Base-by-base conservation (phyloP, 2,329 filamentous ascomycete genomes). In the Madurella fahalii region DNA sequence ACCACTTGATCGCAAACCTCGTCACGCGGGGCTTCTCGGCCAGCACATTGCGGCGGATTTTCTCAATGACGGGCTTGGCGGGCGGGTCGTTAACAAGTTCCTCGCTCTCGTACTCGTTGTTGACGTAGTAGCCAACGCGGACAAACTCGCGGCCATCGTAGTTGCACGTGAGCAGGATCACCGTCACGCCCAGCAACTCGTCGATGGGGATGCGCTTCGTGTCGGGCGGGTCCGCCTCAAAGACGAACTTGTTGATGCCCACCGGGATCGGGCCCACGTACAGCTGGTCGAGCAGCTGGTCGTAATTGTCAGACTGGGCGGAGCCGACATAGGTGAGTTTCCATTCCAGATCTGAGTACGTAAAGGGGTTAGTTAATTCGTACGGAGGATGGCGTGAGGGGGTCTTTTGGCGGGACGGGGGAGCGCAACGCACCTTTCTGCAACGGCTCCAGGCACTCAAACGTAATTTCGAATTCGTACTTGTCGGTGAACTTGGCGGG, bases 281-380 rank as follows among this genome's bases (percentile, higher is more conserved):
- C 56, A 99, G 86, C 18, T 90, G 92, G 74, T 99, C 94, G 65
- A 99, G 91, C 74, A 97, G 94, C 75, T 99, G 94, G 70, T 99
- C 94, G 71, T 97, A 92, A 72, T 97, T 91, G 69, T 94, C 91
- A 89, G 90, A 96, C 54, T 93, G 97, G 61, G 95, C 94, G 64
- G 94, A 99, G 68, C 94, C 95, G 69, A 99, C 94, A 67, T 99
- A 99, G 71, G 91, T 99, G 67, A 99, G 80, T 76, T 99, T 99
- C 94, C 94, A 99, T 76, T 99, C 94, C 58, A 99, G 85, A 75
- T 99, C 94, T 95, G 66, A 34, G 39, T 40, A 42, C 18, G 34
- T 47, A 20, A 43, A 20, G n/a, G 43, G n/a, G 34, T 46, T 15
- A 42, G 44, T 49, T 12, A 13, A n/a, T 37, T 37, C 13, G 13